These are phyloP conservation scores for Casuarina glauca DNA, from an alignment of 306 rosid genomes.

Conservation along the genomic window DNA sequence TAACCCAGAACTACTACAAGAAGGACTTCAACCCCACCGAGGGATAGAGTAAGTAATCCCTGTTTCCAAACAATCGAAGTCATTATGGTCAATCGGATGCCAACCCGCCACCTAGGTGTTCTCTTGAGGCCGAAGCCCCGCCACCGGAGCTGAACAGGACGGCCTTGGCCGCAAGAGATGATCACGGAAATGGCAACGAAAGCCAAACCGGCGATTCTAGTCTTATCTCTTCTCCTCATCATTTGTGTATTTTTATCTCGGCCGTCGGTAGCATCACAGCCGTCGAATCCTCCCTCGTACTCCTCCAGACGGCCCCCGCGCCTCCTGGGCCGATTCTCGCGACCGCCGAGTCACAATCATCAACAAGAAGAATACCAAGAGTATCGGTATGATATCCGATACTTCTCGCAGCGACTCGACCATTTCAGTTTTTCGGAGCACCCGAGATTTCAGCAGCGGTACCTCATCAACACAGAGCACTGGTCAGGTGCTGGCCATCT, in stretches of 20 bases:
- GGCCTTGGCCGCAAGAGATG: neutral
- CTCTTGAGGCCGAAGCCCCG: neutral
- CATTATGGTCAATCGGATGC: no score
- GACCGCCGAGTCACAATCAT: neutral
- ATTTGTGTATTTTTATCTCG: conserved; percentile 15
- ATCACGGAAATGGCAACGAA: conserved; percentile 30
- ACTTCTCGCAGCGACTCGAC: conserved; percentile 70
- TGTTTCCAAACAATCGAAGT: no score
- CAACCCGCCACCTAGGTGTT: neutral
- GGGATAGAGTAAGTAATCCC: no score
- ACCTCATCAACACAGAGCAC: conserved; percentile 70
- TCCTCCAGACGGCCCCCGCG: conserved; percentile 38
- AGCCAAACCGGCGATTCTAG: conserved; percentile 5
- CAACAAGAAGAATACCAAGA: neutral
- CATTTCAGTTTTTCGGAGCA: conserved; percentile 72
- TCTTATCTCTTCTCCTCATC: neutral
- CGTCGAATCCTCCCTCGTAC: conserved; percentile 5
- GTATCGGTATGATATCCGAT: conserved; percentile 55
- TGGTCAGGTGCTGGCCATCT: conserved; percentile 52
- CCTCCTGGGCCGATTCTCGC: conserved; percentile 46
- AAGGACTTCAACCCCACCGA: no score
- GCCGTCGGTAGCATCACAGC: conserved; percentile 29
- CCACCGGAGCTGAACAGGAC: neutral
- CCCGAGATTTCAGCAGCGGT: conserved; percentile 64
- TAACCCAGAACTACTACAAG: no score